phyloP scores from a whole-genome alignment of 805 yeast species.

The Sungouiella thailandica region DNA sequence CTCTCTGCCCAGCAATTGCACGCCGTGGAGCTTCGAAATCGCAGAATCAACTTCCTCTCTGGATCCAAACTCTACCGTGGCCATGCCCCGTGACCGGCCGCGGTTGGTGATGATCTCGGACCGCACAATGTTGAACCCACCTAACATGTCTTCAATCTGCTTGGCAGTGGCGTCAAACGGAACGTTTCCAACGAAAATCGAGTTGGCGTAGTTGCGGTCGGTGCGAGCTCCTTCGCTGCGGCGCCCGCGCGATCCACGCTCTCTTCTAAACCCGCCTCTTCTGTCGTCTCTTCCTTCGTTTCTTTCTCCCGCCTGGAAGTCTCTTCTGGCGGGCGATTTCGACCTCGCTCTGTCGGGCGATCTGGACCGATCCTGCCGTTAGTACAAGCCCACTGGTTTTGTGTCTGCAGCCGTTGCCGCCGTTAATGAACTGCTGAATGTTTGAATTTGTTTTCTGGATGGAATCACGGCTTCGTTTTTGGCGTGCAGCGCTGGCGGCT shows the following conservation, averaged over 20 bases:
- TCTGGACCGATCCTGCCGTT: conserved; percentile 22
- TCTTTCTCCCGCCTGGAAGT: conserved; percentile 20
- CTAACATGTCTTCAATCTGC: conserved; percentile 57
- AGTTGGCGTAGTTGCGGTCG: conserved; percentile 59
- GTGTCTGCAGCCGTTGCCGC: too few species aligned
- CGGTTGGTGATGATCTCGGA: conserved; percentile 79
- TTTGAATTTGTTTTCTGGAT: too few species aligned
- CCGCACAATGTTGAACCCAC: conserved; percentile 51
- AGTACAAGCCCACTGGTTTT: too few species aligned
- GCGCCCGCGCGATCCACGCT: conserved; percentile 19
- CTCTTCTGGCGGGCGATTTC: conserved; percentile 33
- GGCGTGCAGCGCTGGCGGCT: too few species aligned
- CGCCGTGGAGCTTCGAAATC: conserved; percentile 62
- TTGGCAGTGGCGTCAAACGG: conserved; percentile 59
- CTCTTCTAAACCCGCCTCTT: conserved; percentile 11
- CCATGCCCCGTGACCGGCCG: conserved; percentile 86
- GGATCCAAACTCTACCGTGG: conserved; percentile 76
- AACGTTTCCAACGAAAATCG: conserved; percentile 69
- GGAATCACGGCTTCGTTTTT: too few species aligned
- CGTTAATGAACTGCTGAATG: too few species aligned
- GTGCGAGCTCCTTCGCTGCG: conserved; percentile 16
- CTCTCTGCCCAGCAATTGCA: conserved; percentile 64
- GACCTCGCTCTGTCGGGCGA: conserved; percentile 21
- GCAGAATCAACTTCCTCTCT: conserved; percentile 67
- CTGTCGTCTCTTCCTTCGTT: conserved; percentile 16